These are phyloP conservation scores for Monosporascus sp. DNA, from an alignment of 2,329 filamentous ascomycete genomes.

Conservation along the genomic window DNA sequence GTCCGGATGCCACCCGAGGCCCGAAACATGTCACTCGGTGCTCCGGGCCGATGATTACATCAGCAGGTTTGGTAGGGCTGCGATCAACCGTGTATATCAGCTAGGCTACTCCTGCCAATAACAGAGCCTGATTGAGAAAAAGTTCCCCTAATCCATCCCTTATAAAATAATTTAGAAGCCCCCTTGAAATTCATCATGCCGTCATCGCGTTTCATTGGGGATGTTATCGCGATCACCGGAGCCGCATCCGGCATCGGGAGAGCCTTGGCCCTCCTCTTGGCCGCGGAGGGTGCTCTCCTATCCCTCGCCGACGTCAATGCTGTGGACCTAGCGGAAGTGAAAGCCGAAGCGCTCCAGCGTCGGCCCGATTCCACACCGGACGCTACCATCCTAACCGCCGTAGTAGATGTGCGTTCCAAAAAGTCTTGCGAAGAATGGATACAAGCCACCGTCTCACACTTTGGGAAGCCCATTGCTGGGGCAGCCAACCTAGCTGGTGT, in stretches of 20 bases:
- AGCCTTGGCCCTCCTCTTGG: conserved; percentile 31
- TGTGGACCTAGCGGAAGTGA: conserved; percentile 19
- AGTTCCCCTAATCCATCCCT: neutral
- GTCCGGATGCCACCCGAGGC: no score
- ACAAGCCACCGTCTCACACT: conserved; percentile 12
- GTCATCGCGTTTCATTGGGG: neutral
- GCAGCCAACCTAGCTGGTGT: conserved; percentile 25
- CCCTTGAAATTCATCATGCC: no score
- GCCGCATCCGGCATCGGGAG: conserved; percentile 1
- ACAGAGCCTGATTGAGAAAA: no score
- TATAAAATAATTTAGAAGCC: neutral
- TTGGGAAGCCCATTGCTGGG: conserved; percentile 16
- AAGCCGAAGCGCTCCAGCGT: neutral
- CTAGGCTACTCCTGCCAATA: no score
- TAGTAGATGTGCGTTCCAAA: conserved; percentile 18
- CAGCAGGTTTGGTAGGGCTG: no score
- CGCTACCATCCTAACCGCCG: conserved; percentile 1
- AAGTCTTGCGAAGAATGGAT: conserved; percentile 19
- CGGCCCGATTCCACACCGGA: neutral
- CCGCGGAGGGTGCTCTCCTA: conserved; percentile 32
- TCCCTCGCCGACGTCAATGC: conserved; percentile 38
- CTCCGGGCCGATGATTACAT: no score
- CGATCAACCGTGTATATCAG: no score
- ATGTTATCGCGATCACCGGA: neutral
- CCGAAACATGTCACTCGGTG: no score